These are phyloP conservation scores for Phaeosphaeria sp. DNA, from an alignment of 2,329 filamentous ascomycete genomes.

Conservation along the genomic window DNA sequence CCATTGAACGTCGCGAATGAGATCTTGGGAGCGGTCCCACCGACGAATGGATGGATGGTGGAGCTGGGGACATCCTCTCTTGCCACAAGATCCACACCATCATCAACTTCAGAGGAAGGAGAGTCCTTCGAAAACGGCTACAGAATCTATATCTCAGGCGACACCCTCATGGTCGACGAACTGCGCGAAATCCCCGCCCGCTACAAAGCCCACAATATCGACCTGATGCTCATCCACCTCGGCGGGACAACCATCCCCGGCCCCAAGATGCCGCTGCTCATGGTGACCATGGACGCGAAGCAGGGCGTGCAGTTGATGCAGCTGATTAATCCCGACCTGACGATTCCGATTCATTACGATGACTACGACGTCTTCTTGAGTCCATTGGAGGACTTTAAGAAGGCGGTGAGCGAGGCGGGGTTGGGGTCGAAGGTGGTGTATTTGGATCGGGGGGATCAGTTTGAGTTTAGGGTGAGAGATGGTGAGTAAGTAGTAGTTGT, in stretches of 20 bases:
- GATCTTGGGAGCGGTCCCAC: conserved; percentile 62
- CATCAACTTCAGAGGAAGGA: conserved; percentile 33
- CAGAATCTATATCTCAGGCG: conserved; percentile 70
- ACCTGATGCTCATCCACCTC: conserved; percentile 71
- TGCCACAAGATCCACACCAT: conserved; percentile 15
- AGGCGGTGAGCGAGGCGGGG: conserved; percentile 60
- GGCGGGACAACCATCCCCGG: conserved; percentile 71
- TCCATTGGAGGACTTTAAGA: conserved; percentile 66
- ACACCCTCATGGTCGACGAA: conserved; percentile 69
- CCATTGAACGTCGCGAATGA: conserved; percentile 56
- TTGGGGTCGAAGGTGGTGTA: conserved; percentile 64
- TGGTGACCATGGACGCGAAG: conserved; percentile 73
- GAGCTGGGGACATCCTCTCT: conserved; percentile 63
- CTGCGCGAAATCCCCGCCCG: conserved; percentile 66
- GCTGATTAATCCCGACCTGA: conserved; percentile 66
- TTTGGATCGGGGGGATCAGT: conserved; percentile 66
- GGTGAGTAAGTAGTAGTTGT: conserved; percentile 13
- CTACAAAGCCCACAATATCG: conserved; percentile 62
- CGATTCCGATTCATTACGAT: conserved; percentile 58
- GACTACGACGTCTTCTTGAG: conserved; percentile 67
- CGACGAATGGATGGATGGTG: conserved; percentile 72
- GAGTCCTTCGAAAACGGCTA: conserved; percentile 57
- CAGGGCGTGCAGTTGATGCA: conserved; percentile 67
- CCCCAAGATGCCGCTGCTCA: conserved; percentile 64
- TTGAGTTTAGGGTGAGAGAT: conserved; percentile 59